These are phyloP conservation scores for Vaccinium corymbosum DNA, from an alignment of 148 eudicot genomes.

Conservation along the genomic window DNA sequence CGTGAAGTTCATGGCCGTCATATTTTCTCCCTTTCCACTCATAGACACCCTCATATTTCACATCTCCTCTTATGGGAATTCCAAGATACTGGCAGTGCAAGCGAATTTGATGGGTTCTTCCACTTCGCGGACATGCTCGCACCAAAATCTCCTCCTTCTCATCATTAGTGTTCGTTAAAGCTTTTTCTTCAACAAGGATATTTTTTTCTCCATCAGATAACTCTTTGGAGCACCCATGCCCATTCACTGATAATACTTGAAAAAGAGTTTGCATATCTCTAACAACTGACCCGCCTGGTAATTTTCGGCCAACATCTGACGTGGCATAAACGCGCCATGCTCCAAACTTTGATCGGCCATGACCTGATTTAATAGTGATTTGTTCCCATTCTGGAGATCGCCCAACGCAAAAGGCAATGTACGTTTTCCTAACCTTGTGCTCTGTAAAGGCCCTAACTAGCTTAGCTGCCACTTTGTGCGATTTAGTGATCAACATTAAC, in stretches of 20 bases:
- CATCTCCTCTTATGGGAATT: conserved; percentile 83
- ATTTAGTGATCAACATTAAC: conserved; percentile 75
- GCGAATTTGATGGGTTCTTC: conserved; percentile 96
- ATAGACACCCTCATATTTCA: conserved; percentile 79
- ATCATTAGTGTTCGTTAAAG: conserved; percentile 22
- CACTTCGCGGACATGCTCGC: conserved; percentile 82
- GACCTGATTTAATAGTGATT: conserved; percentile 69
- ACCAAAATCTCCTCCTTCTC: conserved; percentile 62
- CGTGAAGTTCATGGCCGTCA: conserved; percentile 81
- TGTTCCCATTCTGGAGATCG: conserved; percentile 60
- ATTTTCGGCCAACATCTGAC: conserved; percentile 63
- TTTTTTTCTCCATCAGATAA: conserved; percentile 29
- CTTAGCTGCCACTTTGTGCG: conserved; percentile 85
- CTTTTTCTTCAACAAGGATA: conserved; percentile 57
- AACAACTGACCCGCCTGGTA: conserved; percentile 83
- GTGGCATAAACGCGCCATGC: conserved; percentile 95
- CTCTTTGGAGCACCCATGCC: conserved; percentile 28
- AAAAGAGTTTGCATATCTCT: conserved; percentile 80
- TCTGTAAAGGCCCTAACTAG: conserved; percentile 89
- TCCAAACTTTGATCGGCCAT: conserved; percentile 88
- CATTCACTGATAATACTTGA: conserved; percentile 64
- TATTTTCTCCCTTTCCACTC: conserved; percentile 73
- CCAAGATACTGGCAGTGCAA: conserved; percentile 96
- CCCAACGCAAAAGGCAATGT: conserved; percentile 71
- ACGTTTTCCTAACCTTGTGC: conserved; percentile 79